Evolutionary conservation across 2,329 filamentous ascomycete genomes (phyloP).

Genomic region (Tolypocladium ophioglossoides): DNA sequence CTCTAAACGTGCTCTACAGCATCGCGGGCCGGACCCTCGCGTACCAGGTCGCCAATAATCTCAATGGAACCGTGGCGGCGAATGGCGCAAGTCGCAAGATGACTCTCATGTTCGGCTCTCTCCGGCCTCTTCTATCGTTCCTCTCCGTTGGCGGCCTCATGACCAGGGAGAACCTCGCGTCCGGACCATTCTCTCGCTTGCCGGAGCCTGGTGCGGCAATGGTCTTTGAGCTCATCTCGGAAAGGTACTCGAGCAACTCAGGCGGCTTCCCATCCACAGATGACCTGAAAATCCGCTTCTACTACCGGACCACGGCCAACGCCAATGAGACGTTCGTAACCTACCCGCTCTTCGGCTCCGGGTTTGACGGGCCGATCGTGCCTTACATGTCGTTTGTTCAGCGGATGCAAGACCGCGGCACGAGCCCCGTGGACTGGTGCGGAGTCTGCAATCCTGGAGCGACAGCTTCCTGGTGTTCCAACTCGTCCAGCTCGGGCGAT

Average conservation of each 20-base stretch:
- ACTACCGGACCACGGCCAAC: constrained; percentile 40
- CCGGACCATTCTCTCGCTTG: constrained; percentile 22
- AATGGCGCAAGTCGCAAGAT: constrained; percentile 33
- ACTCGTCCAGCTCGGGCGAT: background rate
- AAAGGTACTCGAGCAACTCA: constrained; percentile 7
- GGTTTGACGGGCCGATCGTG: constrained; percentile 21
- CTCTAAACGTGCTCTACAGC: constrained; percentile 26
- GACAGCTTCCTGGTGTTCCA: constrained; percentile 26
- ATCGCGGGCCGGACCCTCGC: constrained; percentile 45
- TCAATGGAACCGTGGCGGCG: constrained; percentile 30
- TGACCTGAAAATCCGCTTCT: constrained; percentile 43
- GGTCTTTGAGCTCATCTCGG: constrained; percentile 54
- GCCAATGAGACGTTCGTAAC: constrained; percentile 19
- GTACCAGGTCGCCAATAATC: constrained; percentile 28
- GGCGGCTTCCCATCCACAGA: constrained; percentile 14
- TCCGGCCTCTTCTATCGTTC: constrained; percentile 45
- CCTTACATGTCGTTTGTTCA: constrained; percentile 26
- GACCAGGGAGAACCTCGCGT: constrained; percentile 39
- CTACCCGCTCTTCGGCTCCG: constrained; percentile 30
- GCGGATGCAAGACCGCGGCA: constrained; percentile 24
- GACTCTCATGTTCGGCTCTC: constrained; percentile 42
- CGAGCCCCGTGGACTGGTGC: constrained; percentile 32
- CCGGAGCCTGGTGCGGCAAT: constrained; percentile 66
- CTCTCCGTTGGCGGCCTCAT: constrained; percentile 38
- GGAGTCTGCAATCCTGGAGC: constrained; percentile 22